These are phyloP conservation scores for Lophiotrema nucula DNA, from an alignment of 495 filamentous ascomycete genomes.

Conservation along the genomic window DNA sequence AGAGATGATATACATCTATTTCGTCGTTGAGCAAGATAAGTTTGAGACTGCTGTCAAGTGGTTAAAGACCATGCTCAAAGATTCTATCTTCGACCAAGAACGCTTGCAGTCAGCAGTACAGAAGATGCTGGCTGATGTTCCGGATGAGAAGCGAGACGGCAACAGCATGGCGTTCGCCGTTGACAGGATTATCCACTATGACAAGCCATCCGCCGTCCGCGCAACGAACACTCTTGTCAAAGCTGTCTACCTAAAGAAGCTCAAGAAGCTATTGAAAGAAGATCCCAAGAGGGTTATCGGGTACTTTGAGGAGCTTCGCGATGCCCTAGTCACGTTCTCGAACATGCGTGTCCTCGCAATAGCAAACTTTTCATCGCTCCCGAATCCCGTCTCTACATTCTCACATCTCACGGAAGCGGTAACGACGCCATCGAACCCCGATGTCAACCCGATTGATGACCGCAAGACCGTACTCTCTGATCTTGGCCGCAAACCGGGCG, in stretches of 20 bases:
- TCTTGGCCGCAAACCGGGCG: conserved; percentile 69
- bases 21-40: conserved; percentile 85
- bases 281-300: conserved; percentile 68
- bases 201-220: conserved; percentile 67
- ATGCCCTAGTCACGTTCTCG: conserved; percentile 69
- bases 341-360: conserved; percentile 85
- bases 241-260: conserved; percentile 79
- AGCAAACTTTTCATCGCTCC: conserved; percentile 73
- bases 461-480: conserved; percentile 64
- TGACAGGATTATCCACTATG: conserved; percentile 74
- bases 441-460: conserved; percentile 59
- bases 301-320: conserved; percentile 73
- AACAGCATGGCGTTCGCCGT: conserved; percentile 74
- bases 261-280: conserved; percentile 71
- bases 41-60: conserved; percentile 80
- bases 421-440: conserved; percentile 41
- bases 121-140: conserved; percentile 87
- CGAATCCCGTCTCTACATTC: conserved; percentile 81
- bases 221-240: conserved; percentile 83
- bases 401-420: conserved; percentile 53
- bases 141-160: conserved; percentile 87
- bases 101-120: conserved; percentile 80
- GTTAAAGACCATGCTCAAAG: conserved; percentile 82
- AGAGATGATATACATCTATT: conserved; percentile 74
- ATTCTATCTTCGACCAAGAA: conserved; percentile 77